Evolutionary conservation across 805 yeast genomes (phyloP).

Genomic region (Spathaspora sp.): DNA sequence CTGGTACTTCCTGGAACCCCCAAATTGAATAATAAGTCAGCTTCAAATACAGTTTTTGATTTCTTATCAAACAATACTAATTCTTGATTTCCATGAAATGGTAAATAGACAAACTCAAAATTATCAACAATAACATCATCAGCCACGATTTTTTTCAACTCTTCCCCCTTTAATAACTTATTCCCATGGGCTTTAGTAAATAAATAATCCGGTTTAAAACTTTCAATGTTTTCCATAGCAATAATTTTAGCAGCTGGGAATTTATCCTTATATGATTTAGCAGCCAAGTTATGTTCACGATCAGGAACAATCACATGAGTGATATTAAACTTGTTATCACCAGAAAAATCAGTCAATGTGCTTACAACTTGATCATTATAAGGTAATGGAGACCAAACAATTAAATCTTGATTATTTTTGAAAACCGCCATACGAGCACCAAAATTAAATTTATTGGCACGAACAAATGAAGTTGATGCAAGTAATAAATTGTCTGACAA

Average conservation of each 20-base stretch:
- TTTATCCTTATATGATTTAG: conserved; percentile 45
- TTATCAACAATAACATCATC: conserved; percentile 37
- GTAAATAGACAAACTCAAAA: conserved; percentile 55
- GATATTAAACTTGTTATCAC: conserved; percentile 34
- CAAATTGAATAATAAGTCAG: conserved; percentile 59
- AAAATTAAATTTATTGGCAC: conserved; percentile 28
- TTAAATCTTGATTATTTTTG: conserved; percentile 22
- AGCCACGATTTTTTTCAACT: conserved; percentile 28
- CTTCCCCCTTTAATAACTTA: conserved; percentile 18
- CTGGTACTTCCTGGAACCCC: conserved; percentile 36
- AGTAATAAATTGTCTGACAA: conserved; percentile 32
- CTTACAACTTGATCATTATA: conserved; percentile 43
- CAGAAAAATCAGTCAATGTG: conserved; percentile 31
- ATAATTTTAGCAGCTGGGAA: conserved; percentile 51
- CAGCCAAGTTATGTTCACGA: conserved; percentile 62
- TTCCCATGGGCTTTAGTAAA: conserved; percentile 35
- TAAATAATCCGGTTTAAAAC: conserved; percentile 25
- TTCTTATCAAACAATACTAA: conserved; percentile 46
- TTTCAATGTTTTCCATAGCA: conserved; percentile 43
- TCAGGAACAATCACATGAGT: conserved; percentile 60
- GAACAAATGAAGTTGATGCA: conserved; percentile 30
- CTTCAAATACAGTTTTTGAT: conserved; percentile 50
- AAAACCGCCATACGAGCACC: conserved; percentile 43
- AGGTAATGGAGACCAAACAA: conserved; percentile 61
- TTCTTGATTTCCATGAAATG: conserved; percentile 57